Percentiles rank a stretch among this genome's conserved stretches.
Conservation (phyloP, 306 rosid genomes). For the Alnus rubra region DNA sequence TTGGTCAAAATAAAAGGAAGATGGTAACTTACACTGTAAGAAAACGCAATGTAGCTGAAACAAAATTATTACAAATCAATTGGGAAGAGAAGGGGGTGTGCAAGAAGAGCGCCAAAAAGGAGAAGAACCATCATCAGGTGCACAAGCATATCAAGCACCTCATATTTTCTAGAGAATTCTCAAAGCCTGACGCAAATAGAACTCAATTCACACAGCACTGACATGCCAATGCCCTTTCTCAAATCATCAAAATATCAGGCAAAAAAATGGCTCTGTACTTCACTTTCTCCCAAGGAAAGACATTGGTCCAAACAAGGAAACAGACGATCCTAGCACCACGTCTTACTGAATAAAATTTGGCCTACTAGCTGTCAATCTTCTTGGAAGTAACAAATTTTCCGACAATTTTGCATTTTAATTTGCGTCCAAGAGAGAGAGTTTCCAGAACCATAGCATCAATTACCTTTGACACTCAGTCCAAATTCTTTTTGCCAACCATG, state of each 20-base stretch:
- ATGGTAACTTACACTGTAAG: not conserved
- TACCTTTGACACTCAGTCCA: too few relatives aligned
- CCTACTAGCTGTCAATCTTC: too few relatives aligned
- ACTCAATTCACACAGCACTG: not conserved
- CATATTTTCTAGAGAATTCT: not conserved
- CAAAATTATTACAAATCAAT: not conserved
- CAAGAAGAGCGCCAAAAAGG: not conserved
- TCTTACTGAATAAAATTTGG: too few relatives aligned
- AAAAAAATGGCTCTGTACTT: not conserved
- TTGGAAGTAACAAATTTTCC: too few relatives aligned
- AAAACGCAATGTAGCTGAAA: not conserved
- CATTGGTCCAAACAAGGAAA: not conserved
- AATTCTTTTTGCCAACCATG: too few relatives aligned
- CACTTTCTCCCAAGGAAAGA: too few relatives aligned
- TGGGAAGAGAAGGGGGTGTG: not conserved
- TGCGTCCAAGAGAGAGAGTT: too few relatives aligned
- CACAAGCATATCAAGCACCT: not conserved
- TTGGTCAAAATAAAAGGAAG: not conserved
- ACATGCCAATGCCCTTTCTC: not conserved
- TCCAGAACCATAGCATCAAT: too few relatives aligned
- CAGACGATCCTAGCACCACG: slow-evolving; percentile 17
- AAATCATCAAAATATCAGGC: not conserved
- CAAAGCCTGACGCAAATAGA: not conserved
- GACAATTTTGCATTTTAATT: too few relatives aligned
- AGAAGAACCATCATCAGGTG: not conserved